phyloP scores from a whole-genome alignment of 139 green algal species.

The Yamagishiella unicocca region DNA sequence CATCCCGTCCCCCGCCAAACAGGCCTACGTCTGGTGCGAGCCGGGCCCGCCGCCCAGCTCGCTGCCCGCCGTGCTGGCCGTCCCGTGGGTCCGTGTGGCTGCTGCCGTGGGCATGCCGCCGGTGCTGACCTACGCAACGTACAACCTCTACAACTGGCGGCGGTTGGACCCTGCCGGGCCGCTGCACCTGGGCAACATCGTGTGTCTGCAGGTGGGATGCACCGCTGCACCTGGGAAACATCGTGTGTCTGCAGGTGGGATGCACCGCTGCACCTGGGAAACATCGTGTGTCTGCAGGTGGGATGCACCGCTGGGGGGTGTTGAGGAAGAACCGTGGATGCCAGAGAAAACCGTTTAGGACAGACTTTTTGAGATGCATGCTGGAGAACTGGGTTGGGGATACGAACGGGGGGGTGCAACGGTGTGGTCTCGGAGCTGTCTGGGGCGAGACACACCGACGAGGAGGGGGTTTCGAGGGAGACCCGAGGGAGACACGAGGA shows the following conservation, averaged over 20 bases:
- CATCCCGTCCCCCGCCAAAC: too few species aligned
- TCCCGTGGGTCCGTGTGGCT: constrained; percentile 46
- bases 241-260: constrained; percentile 52
- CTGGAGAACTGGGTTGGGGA: too few species aligned
- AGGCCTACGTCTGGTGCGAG: constrained; percentile 68
- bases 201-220: constrained; percentile 46
- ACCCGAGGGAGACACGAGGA: too few species aligned
- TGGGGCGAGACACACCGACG: too few species aligned
- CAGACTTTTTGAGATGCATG: too few species aligned
- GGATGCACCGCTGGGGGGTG: too few species aligned
- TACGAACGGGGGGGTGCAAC: too few species aligned
- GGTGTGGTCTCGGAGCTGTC: too few species aligned
- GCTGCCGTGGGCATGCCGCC: constrained; percentile 54
- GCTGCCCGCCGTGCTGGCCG: constrained; percentile 53
- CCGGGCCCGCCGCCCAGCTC: constrained; percentile 18
- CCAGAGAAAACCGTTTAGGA: too few species aligned
- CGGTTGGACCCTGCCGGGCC: constrained; percentile 51
- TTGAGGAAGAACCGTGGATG: too few species aligned
- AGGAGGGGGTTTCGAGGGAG: too few species aligned
- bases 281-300: too few species aligned
- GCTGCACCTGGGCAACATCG: constrained; percentile 64
- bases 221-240: constrained; percentile 62
- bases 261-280: not conserved
- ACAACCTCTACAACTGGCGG: constrained; percentile 67
- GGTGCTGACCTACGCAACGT: constrained; percentile 63